Evolutionary conservation across 2,329 filamentous ascomycete genomes (phyloP).

Genomic region (Pseudogymnoascus sp.): DNA sequence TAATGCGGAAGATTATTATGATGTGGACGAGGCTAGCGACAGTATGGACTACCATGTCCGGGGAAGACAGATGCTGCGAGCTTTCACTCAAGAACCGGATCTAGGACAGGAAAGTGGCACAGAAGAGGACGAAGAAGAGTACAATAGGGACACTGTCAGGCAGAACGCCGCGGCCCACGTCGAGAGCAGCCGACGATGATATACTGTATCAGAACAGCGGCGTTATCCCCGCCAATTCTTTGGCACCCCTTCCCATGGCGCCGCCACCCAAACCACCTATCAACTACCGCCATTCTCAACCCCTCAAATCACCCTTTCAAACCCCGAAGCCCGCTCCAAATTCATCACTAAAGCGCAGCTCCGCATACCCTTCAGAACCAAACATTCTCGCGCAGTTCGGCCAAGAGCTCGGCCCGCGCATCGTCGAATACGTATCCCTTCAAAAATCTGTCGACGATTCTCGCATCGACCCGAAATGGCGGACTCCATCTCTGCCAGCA

Average conservation of each 20-base stretch:
- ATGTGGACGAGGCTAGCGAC: slow-evolving; percentile 24
- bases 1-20: slow-evolving; percentile 23
- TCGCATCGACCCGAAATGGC: no score
- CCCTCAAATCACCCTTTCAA: no score
- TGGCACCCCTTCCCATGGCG: neutral
- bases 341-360: no score
- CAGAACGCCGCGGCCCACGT: neutral
- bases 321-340: no score
- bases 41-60: neutral
- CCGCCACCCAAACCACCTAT: no score
- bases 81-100: slow-evolving; percentile 17
- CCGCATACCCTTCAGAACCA: no score
- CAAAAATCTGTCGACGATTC: no score
- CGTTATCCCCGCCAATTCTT: neutral
- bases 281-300: no score
- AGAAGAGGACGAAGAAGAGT: slow-evolving; percentile 22
- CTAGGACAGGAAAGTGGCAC: slow-evolving; percentile 13
- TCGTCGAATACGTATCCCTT: no score
- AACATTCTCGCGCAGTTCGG: no score
- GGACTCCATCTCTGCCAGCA: no score
- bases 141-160: neutral
- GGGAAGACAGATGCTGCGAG: slow-evolving; percentile 14
- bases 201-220: neutral
- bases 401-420: no score
- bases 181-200: neutral